Evolutionary conservation across 2,329 filamentous ascomycete species (phyloP).

Genomic region (Fusarium aywerte): DNA sequence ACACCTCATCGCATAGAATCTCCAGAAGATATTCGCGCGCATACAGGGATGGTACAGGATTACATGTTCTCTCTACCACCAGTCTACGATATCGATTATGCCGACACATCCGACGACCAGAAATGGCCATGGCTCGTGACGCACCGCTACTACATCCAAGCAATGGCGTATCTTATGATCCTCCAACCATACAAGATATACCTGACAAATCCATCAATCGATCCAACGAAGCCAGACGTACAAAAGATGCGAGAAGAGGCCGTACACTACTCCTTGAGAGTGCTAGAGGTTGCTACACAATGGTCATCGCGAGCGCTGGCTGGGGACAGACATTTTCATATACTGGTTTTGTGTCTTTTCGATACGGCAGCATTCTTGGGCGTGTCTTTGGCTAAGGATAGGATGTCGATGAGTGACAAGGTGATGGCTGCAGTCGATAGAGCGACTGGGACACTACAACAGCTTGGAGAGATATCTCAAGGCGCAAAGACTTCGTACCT

Average conservation of each 20-base stretch:
- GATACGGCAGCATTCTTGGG: constrained; percentile 16
- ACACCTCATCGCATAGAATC: constrained; percentile 9
- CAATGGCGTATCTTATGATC: constrained; percentile 17
- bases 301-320: constrained; percentile 11
- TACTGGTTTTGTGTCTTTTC: constrained; percentile 1
- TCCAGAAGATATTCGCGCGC: not conserved
- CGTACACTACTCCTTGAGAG: not conserved
- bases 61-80: not conserved
- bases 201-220: not conserved
- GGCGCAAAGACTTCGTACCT: constrained; percentile 10
- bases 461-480: not conserved
- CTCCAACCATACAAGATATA: constrained; percentile 19
- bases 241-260: constrained; percentile 1
- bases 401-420: not conserved
- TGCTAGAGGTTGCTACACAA: not conserved
- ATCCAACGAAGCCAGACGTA: not conserved
- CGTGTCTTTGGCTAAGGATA: not conserved
- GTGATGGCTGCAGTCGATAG: not conserved
- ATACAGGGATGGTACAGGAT: not conserved
- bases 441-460: not conserved
- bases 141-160: constrained; percentile 18
- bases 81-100: not conserved
- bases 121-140: constrained; percentile 16
- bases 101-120: not conserved
- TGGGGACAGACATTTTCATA: constrained; percentile 12